Evolutionary conservation across 441 rosid species (phyloP).

Genomic region (Raphanus hybrid): DNA sequence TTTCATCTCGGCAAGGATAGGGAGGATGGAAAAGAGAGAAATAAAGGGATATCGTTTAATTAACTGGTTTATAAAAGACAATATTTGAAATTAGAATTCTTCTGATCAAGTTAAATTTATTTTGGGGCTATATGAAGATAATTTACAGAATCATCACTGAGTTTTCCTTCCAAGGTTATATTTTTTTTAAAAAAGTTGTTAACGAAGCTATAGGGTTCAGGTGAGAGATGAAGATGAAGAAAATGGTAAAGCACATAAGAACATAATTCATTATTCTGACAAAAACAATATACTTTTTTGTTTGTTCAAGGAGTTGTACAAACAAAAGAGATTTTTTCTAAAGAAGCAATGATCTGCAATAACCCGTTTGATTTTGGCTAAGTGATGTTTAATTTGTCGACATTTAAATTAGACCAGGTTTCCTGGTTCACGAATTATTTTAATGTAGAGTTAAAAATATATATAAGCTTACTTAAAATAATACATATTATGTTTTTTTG

Average conservation of each 20-base stretch:
- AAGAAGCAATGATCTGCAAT: too few species aligned
- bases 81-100: not conserved
- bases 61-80: too few species aligned
- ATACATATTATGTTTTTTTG: too few species aligned
- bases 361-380: too few species aligned
- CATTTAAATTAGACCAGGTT: too few species aligned
- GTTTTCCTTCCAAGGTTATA: not conserved
- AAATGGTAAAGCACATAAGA: too few species aligned
- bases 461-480: too few species aligned
- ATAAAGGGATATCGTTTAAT: too few species aligned
- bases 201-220: slow-evolving; percentile 19
- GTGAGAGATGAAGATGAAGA: not conserved
- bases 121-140: not conserved
- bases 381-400: too few species aligned
- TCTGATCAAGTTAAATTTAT: not conserved
- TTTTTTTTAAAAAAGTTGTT: not conserved
- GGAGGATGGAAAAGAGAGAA: not conserved
- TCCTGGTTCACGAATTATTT: too few species aligned
- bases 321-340: too few species aligned
- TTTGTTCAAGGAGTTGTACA: slow-evolving; percentile 11
- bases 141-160: not conserved
- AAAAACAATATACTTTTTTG: not conserved
- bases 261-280: slow-evolving; percentile 15
- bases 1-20: slow-evolving; percentile 11
- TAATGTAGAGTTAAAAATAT: too few species aligned